phyloP scores from a whole-genome alignment of 345 rosid species.

The Hibiscus syriacus region DNA sequence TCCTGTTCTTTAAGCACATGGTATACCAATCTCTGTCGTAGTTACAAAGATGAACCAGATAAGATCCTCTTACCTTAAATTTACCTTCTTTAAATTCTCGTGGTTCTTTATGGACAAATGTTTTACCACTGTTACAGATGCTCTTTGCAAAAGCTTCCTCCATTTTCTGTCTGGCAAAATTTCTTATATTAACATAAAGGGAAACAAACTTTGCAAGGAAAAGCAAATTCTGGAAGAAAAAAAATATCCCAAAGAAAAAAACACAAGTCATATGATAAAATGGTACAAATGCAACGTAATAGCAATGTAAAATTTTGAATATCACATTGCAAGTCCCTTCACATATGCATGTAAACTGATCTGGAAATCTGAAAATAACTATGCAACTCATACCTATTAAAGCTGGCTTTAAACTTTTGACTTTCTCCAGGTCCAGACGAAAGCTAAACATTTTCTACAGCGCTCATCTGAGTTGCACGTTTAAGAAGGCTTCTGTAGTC shows the following conservation, averaged over 20 bases:
- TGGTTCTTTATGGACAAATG: slow-evolving; percentile 6
- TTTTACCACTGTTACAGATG: background rate
- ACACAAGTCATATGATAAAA: background rate
- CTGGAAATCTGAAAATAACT: slow-evolving; percentile 5
- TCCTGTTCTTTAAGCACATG: background rate
- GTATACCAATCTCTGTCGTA: background rate
- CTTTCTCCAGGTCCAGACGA: slow-evolving; percentile 10
- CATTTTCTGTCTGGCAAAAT: background rate
- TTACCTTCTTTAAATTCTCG: background rate
- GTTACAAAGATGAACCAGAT: background rate
- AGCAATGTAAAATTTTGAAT: no score
- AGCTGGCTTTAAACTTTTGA: slow-evolving; percentile 4
- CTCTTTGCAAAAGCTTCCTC: background rate
- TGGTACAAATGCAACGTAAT: no score
- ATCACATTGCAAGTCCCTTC: no score
- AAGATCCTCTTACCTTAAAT: background rate
- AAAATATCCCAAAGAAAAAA: background rate
- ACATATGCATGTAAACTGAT: background rate
- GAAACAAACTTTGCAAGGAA: background rate
- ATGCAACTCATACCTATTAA: background rate
- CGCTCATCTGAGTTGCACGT: slow-evolving; percentile 40
- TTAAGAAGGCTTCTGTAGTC: slow-evolving; percentile 59
- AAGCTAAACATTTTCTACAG: slow-evolving; percentile 30
- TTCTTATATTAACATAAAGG: no score
- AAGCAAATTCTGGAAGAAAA: background rate